Conservation (phyloP, 192 early-diverging fungal genomes). For the Piromyces sp. region DNA sequence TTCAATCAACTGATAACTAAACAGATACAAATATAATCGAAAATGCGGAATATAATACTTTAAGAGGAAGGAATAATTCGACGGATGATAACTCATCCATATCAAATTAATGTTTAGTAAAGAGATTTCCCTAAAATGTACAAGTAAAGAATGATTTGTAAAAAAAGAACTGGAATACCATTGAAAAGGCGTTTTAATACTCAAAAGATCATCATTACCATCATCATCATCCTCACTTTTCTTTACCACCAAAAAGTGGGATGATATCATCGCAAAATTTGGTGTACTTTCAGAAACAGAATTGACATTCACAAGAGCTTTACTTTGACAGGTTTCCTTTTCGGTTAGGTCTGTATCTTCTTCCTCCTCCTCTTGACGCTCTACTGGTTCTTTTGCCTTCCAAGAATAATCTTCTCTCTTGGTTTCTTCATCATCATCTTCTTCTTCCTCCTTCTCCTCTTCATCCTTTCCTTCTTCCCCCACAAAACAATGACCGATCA, state of each 20-base stretch:
- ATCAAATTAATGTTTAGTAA: background rate
- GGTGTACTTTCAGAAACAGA: too few species aligned
- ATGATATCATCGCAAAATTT: too few species aligned
- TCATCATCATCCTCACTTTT: too few species aligned
- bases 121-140: background rate
- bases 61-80: background rate
- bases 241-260: too few species aligned
- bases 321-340: too few species aligned
- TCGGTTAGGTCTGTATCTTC: too few species aligned
- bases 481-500: background rate
- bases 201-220: too few species aligned
- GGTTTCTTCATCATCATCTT: background rate
- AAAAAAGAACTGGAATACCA: background rate
- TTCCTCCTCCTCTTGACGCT: too few species aligned
- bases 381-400: too few species aligned
- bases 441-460: background rate
- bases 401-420: too few species aligned
- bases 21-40: background rate
- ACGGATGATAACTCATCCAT: background rate
- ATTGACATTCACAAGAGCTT: too few species aligned
- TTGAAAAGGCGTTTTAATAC: background rate
- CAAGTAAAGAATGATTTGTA: background rate
- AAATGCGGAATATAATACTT: background rate
- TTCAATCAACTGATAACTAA: background rate
- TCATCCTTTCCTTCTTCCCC: background rate